Conservation (phyloP, 257 asterid species). For the Solanum habrochaites region DNA sequence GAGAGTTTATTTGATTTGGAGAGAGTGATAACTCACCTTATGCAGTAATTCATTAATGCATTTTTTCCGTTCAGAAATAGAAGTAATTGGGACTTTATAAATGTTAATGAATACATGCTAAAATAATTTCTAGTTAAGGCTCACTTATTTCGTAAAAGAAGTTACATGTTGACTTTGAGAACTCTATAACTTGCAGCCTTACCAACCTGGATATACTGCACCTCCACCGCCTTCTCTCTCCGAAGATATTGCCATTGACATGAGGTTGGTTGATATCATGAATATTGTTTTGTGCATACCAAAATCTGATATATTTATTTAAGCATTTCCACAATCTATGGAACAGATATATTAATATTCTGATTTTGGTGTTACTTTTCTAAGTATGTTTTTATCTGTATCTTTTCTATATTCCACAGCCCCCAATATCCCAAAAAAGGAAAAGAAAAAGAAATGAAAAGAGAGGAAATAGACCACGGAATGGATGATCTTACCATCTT, state of each 20-base stretch:
- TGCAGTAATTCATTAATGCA: not conserved
- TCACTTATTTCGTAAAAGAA: not conserved
- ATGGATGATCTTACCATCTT: not conserved
- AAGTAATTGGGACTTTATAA: not conserved
- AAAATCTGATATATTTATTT: not conserved
- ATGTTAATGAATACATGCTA: not conserved
- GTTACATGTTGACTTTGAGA: not conserved
- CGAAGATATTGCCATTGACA: conserved; percentile 25
- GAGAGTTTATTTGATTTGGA: not conserved
- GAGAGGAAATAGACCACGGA: not conserved
- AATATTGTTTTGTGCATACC: not conserved
- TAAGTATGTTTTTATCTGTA: not conserved
- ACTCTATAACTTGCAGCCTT: conserved; percentile 19
- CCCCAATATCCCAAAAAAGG: not conserved
- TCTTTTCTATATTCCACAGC: not conserved
- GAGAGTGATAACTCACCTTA: not conserved
- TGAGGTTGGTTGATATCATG: not conserved
- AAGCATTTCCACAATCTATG: not conserved
- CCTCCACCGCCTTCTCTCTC: conserved; percentile 20
- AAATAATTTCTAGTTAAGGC: not conserved
- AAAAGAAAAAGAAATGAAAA: not conserved
- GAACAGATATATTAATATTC: not conserved
- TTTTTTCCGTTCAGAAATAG: not conserved
- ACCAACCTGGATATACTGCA: conserved; percentile 41
- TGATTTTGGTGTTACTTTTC: not conserved